Conservation (phyloP, 2,329 filamentous ascomycete genomes). For the Exophiala viscosa region DNA sequence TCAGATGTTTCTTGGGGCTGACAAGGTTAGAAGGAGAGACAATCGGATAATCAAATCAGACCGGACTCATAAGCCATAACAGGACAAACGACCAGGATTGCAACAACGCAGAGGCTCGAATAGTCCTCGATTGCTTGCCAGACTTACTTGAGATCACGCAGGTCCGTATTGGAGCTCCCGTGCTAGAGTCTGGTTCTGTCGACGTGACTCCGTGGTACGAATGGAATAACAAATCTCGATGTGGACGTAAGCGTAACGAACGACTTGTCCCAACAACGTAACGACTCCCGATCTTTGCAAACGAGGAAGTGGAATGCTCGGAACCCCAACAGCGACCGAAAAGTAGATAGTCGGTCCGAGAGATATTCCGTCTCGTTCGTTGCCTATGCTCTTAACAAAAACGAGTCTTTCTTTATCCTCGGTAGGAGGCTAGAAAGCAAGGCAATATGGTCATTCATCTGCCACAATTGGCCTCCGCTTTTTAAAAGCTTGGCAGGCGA, state of each 20-base stretch:
- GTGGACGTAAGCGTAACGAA: not conserved
- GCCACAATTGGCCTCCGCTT: not conserved
- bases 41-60: not conserved
- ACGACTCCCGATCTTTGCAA: no score
- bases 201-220: not conserved
- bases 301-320: no score
- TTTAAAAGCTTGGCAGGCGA: not conserved
- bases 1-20: no score
- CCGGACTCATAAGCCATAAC: no score
- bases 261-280: no score
- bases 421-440: not conserved
- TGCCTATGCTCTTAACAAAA: not conserved
- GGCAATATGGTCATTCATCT: slow-evolving; percentile 1
- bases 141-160: not conserved
- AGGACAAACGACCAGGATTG: no score
- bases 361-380: no score
- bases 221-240: not conserved
- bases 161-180: not conserved
- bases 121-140: no score
- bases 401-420: not conserved
- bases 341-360: no score
- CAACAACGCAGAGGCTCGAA: no score
- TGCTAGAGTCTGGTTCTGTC: not conserved
- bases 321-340: no score
- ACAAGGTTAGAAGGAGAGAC: no score